phyloP scores from a whole-genome alignment of 2,329 filamentous ascomycete species.

The Calonectria pteridis region DNA sequence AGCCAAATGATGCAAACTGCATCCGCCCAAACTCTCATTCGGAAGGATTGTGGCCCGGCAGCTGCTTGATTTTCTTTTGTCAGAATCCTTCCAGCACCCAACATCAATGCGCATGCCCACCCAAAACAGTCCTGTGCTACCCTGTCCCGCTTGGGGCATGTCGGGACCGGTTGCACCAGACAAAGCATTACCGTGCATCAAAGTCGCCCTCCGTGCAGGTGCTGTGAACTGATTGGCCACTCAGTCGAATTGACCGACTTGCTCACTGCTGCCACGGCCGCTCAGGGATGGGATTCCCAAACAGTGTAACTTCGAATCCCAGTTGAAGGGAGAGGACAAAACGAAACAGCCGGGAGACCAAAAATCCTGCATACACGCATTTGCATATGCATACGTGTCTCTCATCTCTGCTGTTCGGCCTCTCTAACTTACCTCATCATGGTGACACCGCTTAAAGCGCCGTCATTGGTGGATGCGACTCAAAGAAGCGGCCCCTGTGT shows the following conservation, averaged over 20 bases:
- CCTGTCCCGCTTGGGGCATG: constrained; percentile 21
- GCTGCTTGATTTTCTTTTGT: constrained; percentile 20
- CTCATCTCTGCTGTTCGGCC: background rate
- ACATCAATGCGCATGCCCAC: constrained; percentile 14
- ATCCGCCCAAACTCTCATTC: constrained; percentile 19
- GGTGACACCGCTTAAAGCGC: too few species aligned
- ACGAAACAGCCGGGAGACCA: constrained; percentile 28
- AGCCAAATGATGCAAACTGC: constrained; percentile 7
- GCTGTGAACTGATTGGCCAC: constrained; percentile 23
- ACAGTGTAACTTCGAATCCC: constrained; percentile 12
- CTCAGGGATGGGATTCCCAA: constrained; percentile 29
- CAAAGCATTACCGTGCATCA: constrained; percentile 42
- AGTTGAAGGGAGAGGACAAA: constrained; percentile 31
- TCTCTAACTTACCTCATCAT: background rate
- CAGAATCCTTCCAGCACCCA: background rate
- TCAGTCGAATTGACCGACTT: constrained; percentile 14
- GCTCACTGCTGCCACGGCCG: constrained; percentile 18
- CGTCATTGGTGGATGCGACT: constrained; percentile 2
- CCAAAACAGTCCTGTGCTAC: background rate
- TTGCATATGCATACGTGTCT: background rate
- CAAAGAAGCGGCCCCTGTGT: background rate
- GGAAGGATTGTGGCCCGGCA: constrained; percentile 17
- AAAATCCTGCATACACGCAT: constrained; percentile 11
- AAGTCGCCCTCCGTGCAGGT: constrained; percentile 22
- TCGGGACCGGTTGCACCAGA: constrained; percentile 33